A percentile compares a stretch with the other conserved stretches of the same genome.
Conservation (phyloP, 768 basidiomycete species). For the Psilocybe tampanensis region DNA sequence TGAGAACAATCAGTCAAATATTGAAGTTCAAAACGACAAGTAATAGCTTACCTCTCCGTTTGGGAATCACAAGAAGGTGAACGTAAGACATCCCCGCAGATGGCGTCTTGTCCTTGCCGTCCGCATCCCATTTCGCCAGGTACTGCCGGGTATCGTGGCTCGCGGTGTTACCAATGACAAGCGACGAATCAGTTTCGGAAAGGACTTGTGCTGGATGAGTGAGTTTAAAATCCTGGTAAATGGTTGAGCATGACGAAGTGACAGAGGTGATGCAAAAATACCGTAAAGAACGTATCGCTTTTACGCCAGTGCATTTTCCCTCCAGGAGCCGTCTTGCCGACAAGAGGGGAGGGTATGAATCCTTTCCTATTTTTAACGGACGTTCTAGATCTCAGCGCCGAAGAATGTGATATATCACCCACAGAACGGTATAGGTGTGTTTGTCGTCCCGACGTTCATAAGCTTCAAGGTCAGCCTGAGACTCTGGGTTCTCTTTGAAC, state of each 20-base stretch:
- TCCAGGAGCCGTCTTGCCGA: conserved; percentile 1
- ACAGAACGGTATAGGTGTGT: conserved; percentile 11
- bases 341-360: conserved; percentile 4
- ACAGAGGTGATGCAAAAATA: neutral
- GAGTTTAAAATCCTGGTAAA: conserved; percentile 2
- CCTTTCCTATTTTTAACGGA: conserved; percentile 6
- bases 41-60: conserved; percentile 5
- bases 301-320: conserved; percentile 3
- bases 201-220: conserved; percentile 8
- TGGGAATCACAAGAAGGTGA: conserved; percentile 11
- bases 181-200: conserved; percentile 4
- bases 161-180: conserved; percentile 10
- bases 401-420: neutral
- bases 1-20: too few relatives aligned
- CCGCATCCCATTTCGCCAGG: conserved; percentile 13
- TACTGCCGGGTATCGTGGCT: conserved; percentile 13
- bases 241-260: neutral
- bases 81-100: conserved; percentile 14
- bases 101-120: conserved; percentile 11
- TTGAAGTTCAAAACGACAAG: neutral
- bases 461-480: conserved; percentile 3
- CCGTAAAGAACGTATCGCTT: conserved; percentile 12
- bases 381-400: neutral
- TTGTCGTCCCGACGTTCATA: conserved; percentile 4
- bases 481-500: conserved; percentile 3